Conservation (phyloP, 805 yeast genomes). For the Wickerhamomyces chaumierensis region DNA sequence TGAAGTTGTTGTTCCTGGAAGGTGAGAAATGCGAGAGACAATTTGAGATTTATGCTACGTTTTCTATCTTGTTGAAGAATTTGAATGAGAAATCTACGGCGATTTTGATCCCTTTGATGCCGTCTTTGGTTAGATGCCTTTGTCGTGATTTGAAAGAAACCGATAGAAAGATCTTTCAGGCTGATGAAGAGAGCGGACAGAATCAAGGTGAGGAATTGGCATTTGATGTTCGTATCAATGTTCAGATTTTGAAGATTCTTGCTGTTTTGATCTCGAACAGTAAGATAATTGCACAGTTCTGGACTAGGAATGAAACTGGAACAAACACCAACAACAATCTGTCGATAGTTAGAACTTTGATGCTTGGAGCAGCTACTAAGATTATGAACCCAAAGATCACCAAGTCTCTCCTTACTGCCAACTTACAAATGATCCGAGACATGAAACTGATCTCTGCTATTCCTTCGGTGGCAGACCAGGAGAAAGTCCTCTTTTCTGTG, state of each 20-base stretch:
- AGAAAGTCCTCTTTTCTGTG: slow-evolving; percentile 13
- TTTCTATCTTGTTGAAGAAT: slow-evolving; percentile 13
- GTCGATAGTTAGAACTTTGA: slow-evolving; percentile 8
- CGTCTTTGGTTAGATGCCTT: slow-evolving; percentile 4
- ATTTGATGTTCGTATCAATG: slow-evolving; percentile 14
- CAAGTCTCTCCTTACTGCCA: slow-evolving; percentile 15
- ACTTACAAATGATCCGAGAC: slow-evolving; percentile 16
- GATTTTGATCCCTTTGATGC: slow-evolving; percentile 1
- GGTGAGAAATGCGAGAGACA: slow-evolving; percentile 6
- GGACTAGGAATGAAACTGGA: too few relatives aligned
- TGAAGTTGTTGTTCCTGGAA: slow-evolving; percentile 8
- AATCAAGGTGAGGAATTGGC: slow-evolving; percentile 4
- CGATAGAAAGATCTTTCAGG: slow-evolving; percentile 4
- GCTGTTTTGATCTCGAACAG: slow-evolving; percentile 8
- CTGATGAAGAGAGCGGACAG: slow-evolving; percentile 1
- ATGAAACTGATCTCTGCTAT: slow-evolving; percentile 3
- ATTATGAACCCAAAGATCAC: slow-evolving; percentile 9
- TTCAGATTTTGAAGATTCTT: slow-evolving; percentile 14
- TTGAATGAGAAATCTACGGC: slow-evolving; percentile 7
- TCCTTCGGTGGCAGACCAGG: neutral
- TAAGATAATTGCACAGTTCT: slow-evolving; percentile 3
- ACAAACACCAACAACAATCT: slow-evolving; percentile 1
- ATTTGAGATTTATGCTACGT: slow-evolving; percentile 18
- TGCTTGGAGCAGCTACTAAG: slow-evolving; percentile 7
- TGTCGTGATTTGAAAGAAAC: slow-evolving; percentile 6